Conservation (phyloP, 192 early-diverging fungal genomes). For the Haplosporangium gracile region DNA sequence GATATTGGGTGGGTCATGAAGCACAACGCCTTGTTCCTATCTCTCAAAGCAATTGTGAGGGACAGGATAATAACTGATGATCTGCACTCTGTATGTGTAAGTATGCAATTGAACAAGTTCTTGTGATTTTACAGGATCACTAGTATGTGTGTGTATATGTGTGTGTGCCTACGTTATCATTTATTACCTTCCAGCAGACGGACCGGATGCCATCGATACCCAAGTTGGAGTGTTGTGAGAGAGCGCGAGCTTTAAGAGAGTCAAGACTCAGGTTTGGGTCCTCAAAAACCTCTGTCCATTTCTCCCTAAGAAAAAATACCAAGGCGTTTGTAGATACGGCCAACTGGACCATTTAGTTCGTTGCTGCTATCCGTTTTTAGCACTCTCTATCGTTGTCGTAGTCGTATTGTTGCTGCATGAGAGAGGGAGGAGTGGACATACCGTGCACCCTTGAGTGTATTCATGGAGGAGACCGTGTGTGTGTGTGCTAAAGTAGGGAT, state of each 20-base stretch:
- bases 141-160: neutral
- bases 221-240: conserved; percentile 58
- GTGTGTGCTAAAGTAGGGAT: neutral
- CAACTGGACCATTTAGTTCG: neutral
- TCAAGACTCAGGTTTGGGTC: conserved; percentile 60
- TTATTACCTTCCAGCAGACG: conserved; percentile 71
- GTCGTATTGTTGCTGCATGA: too few species aligned
- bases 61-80: neutral
- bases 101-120: neutral
- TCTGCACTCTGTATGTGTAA: neutral
- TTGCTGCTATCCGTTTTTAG: neutral
- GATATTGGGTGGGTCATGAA: neutral
- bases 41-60: neutral
- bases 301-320: conserved; percentile 22
- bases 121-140: too few species aligned
- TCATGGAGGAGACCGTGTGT: conserved; percentile 12
- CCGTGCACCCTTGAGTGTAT: conserved; percentile 53
- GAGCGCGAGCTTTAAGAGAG: conserved; percentile 60
- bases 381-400: too few species aligned
- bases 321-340: neutral
- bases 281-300: conserved; percentile 67
- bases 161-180: neutral
- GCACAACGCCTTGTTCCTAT: neutral
- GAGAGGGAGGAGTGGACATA: conserved; percentile 6
- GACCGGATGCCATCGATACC: conserved; percentile 66